phyloP scores from a whole-genome alignment of 148 eudicot genomes.

The Bassia scoparia region DNA sequence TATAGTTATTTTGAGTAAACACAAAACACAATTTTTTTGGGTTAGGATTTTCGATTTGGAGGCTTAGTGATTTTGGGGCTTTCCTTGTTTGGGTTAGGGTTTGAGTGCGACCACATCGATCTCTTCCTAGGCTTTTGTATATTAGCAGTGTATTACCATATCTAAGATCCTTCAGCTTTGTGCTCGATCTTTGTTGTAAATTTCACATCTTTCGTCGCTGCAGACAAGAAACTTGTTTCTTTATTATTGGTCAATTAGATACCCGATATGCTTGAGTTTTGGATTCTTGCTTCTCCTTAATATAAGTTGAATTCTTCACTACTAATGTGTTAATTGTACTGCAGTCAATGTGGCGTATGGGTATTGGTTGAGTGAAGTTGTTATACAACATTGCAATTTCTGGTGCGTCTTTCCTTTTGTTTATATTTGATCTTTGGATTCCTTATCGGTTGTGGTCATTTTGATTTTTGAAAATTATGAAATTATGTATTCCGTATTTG shows the following conservation, averaged over 20 bases:
- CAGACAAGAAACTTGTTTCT: not conserved
- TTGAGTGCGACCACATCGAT: no score
- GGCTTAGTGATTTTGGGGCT: no score
- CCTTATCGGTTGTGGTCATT: no score
- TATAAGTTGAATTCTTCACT: slow-evolving; percentile 9
- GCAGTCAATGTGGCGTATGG: slow-evolving; percentile 98
- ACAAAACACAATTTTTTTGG: no score
- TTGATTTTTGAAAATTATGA: no score
- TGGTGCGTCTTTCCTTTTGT: slow-evolving; percentile 52
- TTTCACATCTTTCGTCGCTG: not conserved
- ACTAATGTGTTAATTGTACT: slow-evolving; percentile 25
- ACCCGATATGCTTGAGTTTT: not conserved
- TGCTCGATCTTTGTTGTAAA: not conserved
- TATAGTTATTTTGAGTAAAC: no score
- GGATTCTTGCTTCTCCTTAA: not conserved
- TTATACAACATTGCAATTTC: slow-evolving; percentile 60
- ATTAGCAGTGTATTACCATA: no score
- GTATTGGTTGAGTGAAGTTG: slow-evolving; percentile 65
- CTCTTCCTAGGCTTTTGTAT: no score
- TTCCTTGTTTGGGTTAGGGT: no score
- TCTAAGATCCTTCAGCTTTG: not conserved
- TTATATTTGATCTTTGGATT: not conserved
- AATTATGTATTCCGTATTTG: not conserved
- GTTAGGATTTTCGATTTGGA: no score
- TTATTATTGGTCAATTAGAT: not conserved